Conservation (phyloP, 1,284 basidiomycete genomes). For the Heterobasidion occidentale region DNA sequence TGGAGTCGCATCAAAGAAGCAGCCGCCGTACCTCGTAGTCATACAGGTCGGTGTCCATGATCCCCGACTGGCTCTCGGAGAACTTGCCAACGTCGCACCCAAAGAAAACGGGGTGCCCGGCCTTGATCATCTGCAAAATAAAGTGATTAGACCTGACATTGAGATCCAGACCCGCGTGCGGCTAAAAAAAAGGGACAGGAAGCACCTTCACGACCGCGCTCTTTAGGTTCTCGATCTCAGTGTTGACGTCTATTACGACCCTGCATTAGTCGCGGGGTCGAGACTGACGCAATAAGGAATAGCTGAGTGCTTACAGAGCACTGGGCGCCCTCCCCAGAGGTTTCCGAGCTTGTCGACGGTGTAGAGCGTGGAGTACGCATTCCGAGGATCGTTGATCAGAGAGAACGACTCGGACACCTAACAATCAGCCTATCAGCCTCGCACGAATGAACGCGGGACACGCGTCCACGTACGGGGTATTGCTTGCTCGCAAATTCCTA, state of each 20-base stretch:
- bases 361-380: conserved; percentile 78
- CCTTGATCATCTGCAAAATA: conserved; percentile 61
- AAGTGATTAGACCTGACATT: no score
- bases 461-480: conserved; percentile 2
- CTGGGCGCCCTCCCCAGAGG: conserved; percentile 77
- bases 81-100: conserved; percentile 87
- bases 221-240: conserved; percentile 76
- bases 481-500: conserved; percentile 13
- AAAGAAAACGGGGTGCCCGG: conserved; percentile 89
- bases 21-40: conserved; percentile 60
- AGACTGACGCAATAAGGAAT: background rate
- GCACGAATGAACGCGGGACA: background rate
- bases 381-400: conserved; percentile 92
- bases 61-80: conserved; percentile 60
- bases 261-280: background rate
- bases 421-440: background rate
- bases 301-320: conserved; percentile 57
- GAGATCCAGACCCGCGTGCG: no score
- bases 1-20: background rate
- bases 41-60: conserved; percentile 84
- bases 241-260: conserved; percentile 75
- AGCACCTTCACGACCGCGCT: conserved; percentile 63
- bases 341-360: conserved; percentile 92
- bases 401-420: conserved; percentile 74
- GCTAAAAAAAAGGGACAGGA: background rate